Base-by-base conservation (phyloP, 306 rosid genomes). In the Lathyrus sativus region DNA sequence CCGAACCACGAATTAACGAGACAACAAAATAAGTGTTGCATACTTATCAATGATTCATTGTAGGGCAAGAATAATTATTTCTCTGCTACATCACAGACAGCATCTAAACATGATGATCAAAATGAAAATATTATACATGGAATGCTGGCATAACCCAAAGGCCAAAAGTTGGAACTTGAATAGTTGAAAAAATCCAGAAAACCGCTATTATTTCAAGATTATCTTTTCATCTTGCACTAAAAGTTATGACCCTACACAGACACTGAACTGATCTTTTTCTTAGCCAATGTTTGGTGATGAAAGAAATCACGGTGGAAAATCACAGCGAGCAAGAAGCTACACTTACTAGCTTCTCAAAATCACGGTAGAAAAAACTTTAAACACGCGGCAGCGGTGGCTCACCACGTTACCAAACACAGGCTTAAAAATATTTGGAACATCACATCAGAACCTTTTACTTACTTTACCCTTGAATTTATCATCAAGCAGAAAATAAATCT, bases 41-140 rank as follows among this genome's bases (percentile, higher is more conserved):
- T 6, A 46, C 66, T 62, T 48, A 45, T 55, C 44, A 17, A 76
- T 46, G 68, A 18, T 61, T 62, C 61, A 56, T 31, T 67, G 58
- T 15, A 76, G 33, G 65, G 41, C 54, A 39, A 68, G 55, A 65
- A 65, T 15, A 64, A 35, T 71, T 33, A 18, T 51, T 62, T 69
- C 60, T 61, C 64, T 60, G 45, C 15, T 15, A 37, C 46, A 59
- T 48, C 48, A 38, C 38, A 44, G 14, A 59, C 14, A 24, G 55
- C 68, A 17, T 67, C 50, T 14, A 33, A 6, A 10, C 1, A n/a
- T 41, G 45, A 18, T 55, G 65, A 53, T 13, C 33, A 41, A 37
- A 45, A 70, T 28, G 75, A 56, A 63, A 69, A 46, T 69, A 56
- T 24, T 63, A 19, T 55, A 59, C 58, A 51, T 8, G 42, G 22